Evolutionary conservation across 768 basidiomycete genomes (phyloP).

Genomic region (Mycena haematopus): DNA sequence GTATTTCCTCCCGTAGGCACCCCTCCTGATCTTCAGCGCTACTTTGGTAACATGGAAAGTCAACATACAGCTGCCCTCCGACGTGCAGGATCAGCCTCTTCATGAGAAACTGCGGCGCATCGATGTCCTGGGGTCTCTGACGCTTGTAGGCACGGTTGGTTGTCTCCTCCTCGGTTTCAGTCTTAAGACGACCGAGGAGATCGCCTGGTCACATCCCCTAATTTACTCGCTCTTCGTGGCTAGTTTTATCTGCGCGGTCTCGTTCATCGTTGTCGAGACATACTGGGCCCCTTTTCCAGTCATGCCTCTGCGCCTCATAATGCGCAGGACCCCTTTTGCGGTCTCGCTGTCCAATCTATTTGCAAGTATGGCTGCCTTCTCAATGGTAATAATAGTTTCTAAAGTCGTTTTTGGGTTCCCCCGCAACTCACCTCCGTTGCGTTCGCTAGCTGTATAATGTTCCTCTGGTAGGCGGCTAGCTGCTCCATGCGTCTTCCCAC

Average conservation of each 20-base stretch:
- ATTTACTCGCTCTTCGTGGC: conserved; percentile 69
- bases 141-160: conserved; percentile 75
- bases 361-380: conserved; percentile 79
- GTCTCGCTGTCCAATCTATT: conserved; percentile 83
- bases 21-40: conserved; percentile 75
- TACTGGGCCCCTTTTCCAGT: conserved; percentile 83
- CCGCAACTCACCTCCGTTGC: conserved; percentile 10
- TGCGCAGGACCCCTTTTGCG: conserved; percentile 79
- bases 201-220: conserved; percentile 76
- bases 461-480: conserved; percentile 62
- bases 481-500: conserved; percentile 12
- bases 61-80: conserved; percentile 75
- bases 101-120: conserved; percentile 77
- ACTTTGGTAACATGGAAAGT: conserved; percentile 77
- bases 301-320: conserved; percentile 84
- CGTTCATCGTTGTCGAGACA: conserved; percentile 83
- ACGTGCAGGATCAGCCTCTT: conserved; percentile 62
- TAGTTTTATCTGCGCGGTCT: conserved; percentile 57
- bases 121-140: conserved; percentile 84
- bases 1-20: conserved; percentile 56
- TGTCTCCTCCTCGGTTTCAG: conserved; percentile 78
- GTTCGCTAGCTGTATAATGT: conserved; percentile 76
- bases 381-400: conserved; percentile 57
- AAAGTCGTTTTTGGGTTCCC: conserved; percentile 16
- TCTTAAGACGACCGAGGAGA: conserved; percentile 78